These are phyloP conservation scores for Nicotiana attenuata DNA, from an alignment of 257 asterid genomes.

Conservation along the genomic window DNA sequence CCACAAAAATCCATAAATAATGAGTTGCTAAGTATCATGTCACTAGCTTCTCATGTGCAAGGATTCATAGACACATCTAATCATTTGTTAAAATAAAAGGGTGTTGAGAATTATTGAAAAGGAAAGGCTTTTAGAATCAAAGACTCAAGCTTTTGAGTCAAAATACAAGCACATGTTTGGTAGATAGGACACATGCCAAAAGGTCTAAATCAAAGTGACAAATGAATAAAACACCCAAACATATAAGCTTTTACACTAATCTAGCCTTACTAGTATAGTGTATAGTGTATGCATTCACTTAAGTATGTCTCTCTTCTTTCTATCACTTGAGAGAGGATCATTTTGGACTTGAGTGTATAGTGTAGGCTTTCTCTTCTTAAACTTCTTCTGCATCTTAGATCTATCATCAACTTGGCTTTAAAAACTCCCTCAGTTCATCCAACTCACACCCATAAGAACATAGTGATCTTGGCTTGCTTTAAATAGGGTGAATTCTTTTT, in stretches of 20 bases:
- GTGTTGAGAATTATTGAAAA: conserved; percentile 14
- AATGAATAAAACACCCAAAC: conserved; percentile 12
- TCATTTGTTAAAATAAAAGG: conserved; percentile 28
- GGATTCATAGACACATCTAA: conserved; percentile 34
- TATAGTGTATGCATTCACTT: not conserved
- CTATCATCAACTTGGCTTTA: not conserved
- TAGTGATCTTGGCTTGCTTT: not conserved
- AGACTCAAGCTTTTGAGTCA: conserved; percentile 30
- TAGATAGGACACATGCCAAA: conserved; percentile 38
- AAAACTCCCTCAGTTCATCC: not conserved
- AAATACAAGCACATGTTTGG: conserved; percentile 53
- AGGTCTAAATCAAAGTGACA: conserved; percentile 30
- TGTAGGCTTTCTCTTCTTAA: not conserved
- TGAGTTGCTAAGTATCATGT: conserved; percentile 24
- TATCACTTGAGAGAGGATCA: not conserved
- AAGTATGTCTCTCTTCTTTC: not conserved
- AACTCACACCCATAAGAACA: not conserved
- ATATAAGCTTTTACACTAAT: conserved; percentile 11
- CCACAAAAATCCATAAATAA: conserved; percentile 18
- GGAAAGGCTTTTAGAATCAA: not conserved
- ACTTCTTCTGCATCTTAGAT: not conserved
- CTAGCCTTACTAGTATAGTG: not conserved
- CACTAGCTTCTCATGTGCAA: conserved; percentile 48
- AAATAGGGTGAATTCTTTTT: not conserved
- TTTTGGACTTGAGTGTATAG: not conserved